These are phyloP conservation scores for Bauhinia variegata DNA, from an alignment of 306 rosid species.

Conservation along the genomic window DNA sequence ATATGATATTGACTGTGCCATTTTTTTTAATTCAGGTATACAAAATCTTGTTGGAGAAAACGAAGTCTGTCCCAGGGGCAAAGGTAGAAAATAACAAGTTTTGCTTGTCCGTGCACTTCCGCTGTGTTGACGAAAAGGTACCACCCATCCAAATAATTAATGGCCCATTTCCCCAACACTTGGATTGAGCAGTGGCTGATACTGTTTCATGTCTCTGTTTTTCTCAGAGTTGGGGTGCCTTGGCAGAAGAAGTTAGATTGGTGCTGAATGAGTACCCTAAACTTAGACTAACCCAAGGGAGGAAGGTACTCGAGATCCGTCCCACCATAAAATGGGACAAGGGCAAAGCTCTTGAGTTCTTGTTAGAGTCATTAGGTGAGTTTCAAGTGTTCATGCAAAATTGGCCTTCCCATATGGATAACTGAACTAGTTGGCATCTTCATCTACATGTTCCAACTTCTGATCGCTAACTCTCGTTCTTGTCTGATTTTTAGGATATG, in stretches of 20 bases:
- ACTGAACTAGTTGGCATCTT: neutral
- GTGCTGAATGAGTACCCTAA: conserved; percentile 80
- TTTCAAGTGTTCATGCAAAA: conserved; percentile 12
- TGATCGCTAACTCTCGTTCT: neutral
- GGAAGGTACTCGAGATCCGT: conserved; percentile 86
- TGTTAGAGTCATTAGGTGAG: conserved; percentile 76
- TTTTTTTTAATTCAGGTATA: conserved; percentile 51
- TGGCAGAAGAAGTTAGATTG: conserved; percentile 71
- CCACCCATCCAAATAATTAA: conserved; percentile 27
- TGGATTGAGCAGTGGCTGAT: neutral
- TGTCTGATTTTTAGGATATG: conserved; percentile 54
- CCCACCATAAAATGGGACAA: conserved; percentile 98
- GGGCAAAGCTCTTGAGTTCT: conserved; percentile 88
- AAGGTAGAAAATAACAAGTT: conserved; percentile 88
- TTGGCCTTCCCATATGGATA: neutral
- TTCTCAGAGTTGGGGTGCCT: conserved; percentile 71
- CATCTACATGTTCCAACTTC: no score
- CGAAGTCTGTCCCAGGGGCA: conserved; percentile 77
- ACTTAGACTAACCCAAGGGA: conserved; percentile 75
- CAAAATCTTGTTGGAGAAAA: conserved; percentile 64
- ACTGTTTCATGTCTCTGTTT: neutral
- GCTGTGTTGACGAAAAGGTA: conserved; percentile 96
- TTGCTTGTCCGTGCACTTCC: conserved; percentile 91
- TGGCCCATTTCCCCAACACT: conserved; percentile 14
- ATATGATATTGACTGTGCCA: conserved; percentile 2